Base-by-base conservation (phyloP, 179 eudicot species). In the Carnegiea gigantea region DNA sequence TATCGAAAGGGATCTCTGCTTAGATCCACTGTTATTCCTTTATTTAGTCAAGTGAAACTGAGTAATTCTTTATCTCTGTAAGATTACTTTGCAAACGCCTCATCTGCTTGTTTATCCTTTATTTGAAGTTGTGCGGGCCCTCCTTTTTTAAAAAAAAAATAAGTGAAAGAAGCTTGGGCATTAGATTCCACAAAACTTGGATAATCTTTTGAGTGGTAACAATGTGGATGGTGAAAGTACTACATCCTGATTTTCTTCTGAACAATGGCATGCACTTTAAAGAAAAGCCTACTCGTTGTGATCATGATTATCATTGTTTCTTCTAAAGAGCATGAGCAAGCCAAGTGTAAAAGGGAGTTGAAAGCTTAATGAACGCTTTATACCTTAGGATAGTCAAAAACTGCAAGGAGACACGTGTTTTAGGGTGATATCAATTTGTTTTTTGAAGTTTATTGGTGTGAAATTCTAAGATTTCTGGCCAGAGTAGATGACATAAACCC, bases 1-100 rank as follows among this genome's bases (percentile, higher is more conserved):
- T 62, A 88, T 94, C 81, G 85, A 73, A 73, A 90, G 83, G 98
- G 96, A 48, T 77, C 83, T 71, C 87, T 94, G 57, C 99, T 53
- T 90, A 84, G 98, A 89, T 96, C 70, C 98, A 96, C 84, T 96
- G 99, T 85, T 94, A 96, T 85, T 94, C 98, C 90, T 96, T 96
- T 91, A 92, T 96, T 71, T 87, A 96, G 78, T 85, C 99, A 81
- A 90, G 70, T 84, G 98, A 96, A 86, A 90, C 92, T 6, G 89
- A 91, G 85, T 91, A 92, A 59, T 82, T 30, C 12, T 88, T 91
- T 48, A 80, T 90, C 78, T 87, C 89, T 2, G 99, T 96, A 86
- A 91, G 95, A 77, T 79, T 38, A 14, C 76, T 70, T 51, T 54
- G 10, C 14, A 9, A 15, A 15, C 30, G 59, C 67, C 21, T 46